phyloP scores from a whole-genome alignment of 192 early-diverging fungal species.

The Coemansia sp. region DNA sequence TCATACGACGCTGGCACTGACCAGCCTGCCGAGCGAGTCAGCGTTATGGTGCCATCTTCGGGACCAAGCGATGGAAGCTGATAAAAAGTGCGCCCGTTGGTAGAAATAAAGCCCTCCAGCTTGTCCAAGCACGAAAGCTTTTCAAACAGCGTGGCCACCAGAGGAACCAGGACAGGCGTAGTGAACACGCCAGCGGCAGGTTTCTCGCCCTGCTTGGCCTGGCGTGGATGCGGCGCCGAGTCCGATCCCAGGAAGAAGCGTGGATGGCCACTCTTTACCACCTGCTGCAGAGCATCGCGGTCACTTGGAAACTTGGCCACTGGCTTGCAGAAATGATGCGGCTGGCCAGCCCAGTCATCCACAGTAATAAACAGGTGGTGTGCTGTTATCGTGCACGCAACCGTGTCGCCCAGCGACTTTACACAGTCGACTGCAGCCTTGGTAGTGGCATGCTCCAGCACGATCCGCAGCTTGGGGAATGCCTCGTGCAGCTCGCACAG shows the following conservation, averaged over 20 bases:
- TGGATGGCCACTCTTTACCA: conserved; percentile 83
- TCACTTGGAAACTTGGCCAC: conserved; percentile 96
- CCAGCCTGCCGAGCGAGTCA: conserved; percentile 18
- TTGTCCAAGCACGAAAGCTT: conserved; percentile 79
- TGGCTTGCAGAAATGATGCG: conserved; percentile 98
- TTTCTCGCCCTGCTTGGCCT: conserved; percentile 76
- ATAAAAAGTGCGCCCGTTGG: conserved; percentile 86
- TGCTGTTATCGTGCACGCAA: conserved; percentile 93
- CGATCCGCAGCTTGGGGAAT: conserved; percentile 93
- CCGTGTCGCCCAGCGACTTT: conserved; percentile 86
- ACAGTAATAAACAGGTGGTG: conserved; percentile 90
- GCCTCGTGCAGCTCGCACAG: conserved; percentile 80
- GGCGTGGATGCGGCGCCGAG: conserved; percentile 90
- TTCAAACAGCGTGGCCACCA: conserved; percentile 88
- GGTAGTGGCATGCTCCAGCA: conserved; percentile 96
- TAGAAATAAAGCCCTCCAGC: conserved; percentile 80
- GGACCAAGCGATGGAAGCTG: conserved; percentile 58
- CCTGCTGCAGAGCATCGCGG: conserved; percentile 80
- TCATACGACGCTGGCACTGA: conserved; percentile 29
- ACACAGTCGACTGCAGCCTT: conserved; percentile 90
- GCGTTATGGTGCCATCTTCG: conserved; percentile 22
- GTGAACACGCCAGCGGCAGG: conserved; percentile 93
- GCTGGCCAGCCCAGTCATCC: conserved; percentile 97
- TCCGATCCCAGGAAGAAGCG: conserved; percentile 98
- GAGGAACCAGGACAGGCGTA: conserved; percentile 78